Evolutionary conservation across 2,329 filamentous ascomycete genomes (phyloP).

Genomic region (Verticillium alfalfae): DNA sequence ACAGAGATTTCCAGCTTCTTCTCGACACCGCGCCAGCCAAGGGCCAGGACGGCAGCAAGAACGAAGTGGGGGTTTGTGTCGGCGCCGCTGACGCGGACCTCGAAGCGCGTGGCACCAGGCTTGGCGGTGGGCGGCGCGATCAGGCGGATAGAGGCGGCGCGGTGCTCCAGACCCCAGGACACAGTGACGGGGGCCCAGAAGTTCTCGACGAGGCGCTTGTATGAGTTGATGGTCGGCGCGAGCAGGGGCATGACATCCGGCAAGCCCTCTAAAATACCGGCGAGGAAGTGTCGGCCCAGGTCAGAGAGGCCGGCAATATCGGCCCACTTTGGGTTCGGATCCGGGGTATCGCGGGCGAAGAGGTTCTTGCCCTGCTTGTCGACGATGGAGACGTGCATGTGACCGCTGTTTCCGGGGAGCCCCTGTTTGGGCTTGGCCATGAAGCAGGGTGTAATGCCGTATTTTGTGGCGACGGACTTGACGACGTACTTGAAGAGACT

Average conservation of each 20-base stretch:
- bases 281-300: conserved; percentile 85
- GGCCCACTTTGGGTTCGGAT: conserved; percentile 60
- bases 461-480: conserved; percentile 80
- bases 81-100: conserved; percentile 89
- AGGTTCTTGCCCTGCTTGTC: conserved; percentile 75
- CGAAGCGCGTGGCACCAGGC: conserved; percentile 81
- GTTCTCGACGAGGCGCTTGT: conserved; percentile 97
- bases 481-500: conserved; percentile 92
- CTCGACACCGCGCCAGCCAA: conserved; percentile 88
- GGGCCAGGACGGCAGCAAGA: conserved; percentile 76
- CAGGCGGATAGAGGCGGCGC: conserved; percentile 82
- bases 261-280: conserved; percentile 80
- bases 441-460: conserved; percentile 93
- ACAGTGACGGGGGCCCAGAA: conserved; percentile 99
- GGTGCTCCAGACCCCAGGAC: conserved; percentile 93
- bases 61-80: conserved; percentile 88
- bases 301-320: conserved; percentile 82
- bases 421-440: conserved; percentile 96
- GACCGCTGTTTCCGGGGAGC: conserved; percentile 88
- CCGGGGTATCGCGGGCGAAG: conserved; percentile 55
- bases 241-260: conserved; percentile 94
- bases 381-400: conserved; percentile 89
- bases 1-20: conserved; percentile 82
- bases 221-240: conserved; percentile 93
- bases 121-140: conserved; percentile 86